Evolutionary conservation across 2,329 filamentous ascomycete species (phyloP).

Genomic region (Colletotrichum orbiculare): DNA sequence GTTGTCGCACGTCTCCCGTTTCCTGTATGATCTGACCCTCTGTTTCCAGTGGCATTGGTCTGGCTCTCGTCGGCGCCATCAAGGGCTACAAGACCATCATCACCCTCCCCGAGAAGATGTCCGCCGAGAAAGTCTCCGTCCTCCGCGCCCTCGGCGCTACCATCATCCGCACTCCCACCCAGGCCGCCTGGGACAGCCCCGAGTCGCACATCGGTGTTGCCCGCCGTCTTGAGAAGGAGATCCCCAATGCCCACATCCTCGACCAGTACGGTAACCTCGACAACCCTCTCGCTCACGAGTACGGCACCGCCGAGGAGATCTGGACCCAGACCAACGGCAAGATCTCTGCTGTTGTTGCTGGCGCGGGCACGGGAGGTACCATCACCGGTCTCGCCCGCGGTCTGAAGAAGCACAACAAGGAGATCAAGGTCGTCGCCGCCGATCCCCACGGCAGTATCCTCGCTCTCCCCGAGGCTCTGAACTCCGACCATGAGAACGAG

Average conservation of each 20-base stretch:
- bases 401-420: constrained; percentile 84
- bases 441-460: constrained; percentile 94
- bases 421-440: constrained; percentile 90
- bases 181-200: constrained; percentile 92
- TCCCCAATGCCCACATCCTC: constrained; percentile 95
- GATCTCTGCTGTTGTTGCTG: constrained; percentile 86
- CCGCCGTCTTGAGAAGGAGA: constrained; percentile 88
- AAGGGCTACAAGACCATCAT: constrained; percentile 99
- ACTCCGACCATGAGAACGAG: constrained; percentile 82
- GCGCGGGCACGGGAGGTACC: constrained; percentile 94
- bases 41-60: constrained; percentile 77
- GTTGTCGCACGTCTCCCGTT: neutral
- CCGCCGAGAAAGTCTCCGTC: constrained; percentile 95
- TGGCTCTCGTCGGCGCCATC: constrained; percentile 92
- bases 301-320: constrained; percentile 94
- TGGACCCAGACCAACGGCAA: constrained; percentile 90
- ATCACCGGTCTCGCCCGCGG: constrained; percentile 90
- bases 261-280: constrained; percentile 95
- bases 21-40: constrained; percentile 41
- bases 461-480: constrained; percentile 82
- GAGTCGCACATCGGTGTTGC: constrained; percentile 98
- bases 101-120: constrained; percentile 99
- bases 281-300: constrained; percentile 94
- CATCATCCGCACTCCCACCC: constrained; percentile 96
- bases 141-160: constrained; percentile 93